Evolutionary conservation across 106 monocot genomes (phyloP).

Genomic region (Posidonia australis): DNA sequence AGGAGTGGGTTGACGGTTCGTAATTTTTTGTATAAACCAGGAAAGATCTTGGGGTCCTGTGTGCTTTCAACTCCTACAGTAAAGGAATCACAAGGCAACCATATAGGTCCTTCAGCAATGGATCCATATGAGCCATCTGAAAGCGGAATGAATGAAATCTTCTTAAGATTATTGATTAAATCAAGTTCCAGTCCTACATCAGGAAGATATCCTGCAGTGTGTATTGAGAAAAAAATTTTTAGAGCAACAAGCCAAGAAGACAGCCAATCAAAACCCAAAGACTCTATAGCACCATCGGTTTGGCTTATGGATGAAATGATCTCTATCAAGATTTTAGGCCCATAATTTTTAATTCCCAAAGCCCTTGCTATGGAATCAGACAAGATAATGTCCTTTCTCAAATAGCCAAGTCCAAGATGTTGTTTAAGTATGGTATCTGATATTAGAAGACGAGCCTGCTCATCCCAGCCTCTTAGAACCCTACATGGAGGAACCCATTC

Average conservation of each 20-base stretch:
- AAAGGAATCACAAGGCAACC: slow-evolving; percentile 73
- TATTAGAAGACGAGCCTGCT: slow-evolving; percentile 49
- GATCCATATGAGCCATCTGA: slow-evolving; percentile 74
- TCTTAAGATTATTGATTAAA: slow-evolving; percentile 40
- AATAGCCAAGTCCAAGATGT: slow-evolving; percentile 80
- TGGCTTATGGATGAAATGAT: slow-evolving; percentile 48
- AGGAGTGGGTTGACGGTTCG: slow-evolving; percentile 47
- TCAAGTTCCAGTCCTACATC: slow-evolving; percentile 44
- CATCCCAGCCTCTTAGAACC: slow-evolving; percentile 81
- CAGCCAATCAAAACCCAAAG: slow-evolving; percentile 67
- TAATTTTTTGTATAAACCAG: slow-evolving; percentile 54
- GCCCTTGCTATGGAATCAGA: slow-evolving; percentile 68
- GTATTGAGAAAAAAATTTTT: slow-evolving; percentile 20
- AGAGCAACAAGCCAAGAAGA: slow-evolving; percentile 58
- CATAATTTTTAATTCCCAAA: slow-evolving; percentile 74
- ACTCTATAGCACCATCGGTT: slow-evolving; percentile 25
- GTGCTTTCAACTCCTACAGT: slow-evolving; percentile 32
- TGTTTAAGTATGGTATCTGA: slow-evolving; percentile 58
- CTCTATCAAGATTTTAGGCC: slow-evolving; percentile 62
- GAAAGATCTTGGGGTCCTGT: slow-evolving; percentile 39
- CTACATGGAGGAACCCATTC: slow-evolving; percentile 78
- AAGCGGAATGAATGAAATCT: slow-evolving; percentile 75
- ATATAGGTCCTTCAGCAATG: slow-evolving; percentile 67
- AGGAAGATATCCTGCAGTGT: slow-evolving; percentile 27
- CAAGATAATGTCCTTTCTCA: slow-evolving; percentile 61